Conservation (phyloP, 2,329 filamentous ascomycete genomes). For the Tolypocladium album region DNA sequence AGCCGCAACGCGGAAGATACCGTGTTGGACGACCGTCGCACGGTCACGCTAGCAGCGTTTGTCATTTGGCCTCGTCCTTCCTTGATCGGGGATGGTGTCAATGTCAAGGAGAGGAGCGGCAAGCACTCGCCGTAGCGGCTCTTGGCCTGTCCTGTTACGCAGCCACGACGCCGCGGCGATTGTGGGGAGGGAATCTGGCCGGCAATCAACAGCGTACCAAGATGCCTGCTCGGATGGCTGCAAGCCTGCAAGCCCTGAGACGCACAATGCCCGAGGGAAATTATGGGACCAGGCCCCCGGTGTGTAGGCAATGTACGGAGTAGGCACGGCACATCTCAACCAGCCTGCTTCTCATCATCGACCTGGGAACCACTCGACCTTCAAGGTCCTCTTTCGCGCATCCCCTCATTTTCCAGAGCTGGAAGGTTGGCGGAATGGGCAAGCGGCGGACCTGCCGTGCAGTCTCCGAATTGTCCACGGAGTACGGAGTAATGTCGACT, state of each 20-base stretch:
- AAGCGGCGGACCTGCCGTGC: background rate
- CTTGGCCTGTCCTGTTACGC: background rate
- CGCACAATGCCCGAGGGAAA: background rate
- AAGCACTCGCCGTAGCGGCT: background rate
- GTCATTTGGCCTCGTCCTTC: background rate
- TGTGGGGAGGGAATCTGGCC: background rate
- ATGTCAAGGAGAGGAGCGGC: background rate
- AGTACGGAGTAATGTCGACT: background rate
- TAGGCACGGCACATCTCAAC: background rate
- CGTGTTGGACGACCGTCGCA: constrained; percentile 2
- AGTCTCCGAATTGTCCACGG: background rate
- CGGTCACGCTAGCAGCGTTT: background rate
- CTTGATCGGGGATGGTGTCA: background rate
- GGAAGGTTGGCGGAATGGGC: background rate
- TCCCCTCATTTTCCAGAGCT: background rate
- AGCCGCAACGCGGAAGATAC: constrained; percentile 3
- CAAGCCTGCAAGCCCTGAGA: background rate
- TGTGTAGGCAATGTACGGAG: background rate
- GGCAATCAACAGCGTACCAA: background rate
- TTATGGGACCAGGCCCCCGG: background rate
- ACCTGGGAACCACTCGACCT: background rate
- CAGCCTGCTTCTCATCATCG: background rate
- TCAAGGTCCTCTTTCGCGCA: background rate
- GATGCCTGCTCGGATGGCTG: background rate
- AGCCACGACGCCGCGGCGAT: background rate